A percentile compares a stretch with the other conserved stretches of the same genome.
phyloP scores from a whole-genome alignment of 495 filamentous ascomycete genomes.

The Talaromyces borbonicus region DNA sequence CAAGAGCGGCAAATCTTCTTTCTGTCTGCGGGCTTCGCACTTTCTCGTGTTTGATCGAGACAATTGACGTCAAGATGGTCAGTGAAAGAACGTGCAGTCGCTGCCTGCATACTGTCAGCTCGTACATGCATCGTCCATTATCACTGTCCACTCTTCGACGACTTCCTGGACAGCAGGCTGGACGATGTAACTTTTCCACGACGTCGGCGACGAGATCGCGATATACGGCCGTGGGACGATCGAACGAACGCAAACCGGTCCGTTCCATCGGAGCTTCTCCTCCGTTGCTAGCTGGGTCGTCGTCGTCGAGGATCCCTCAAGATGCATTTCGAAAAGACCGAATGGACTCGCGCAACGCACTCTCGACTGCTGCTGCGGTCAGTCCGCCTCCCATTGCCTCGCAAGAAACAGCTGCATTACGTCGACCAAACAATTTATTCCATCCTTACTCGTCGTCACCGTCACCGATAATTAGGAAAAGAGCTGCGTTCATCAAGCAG shows the following conservation, averaged over 20 bases:
- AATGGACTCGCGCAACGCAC: neutral
- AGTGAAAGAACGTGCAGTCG: slow-evolving; percentile 33
- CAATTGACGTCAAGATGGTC: slow-evolving; percentile 21
- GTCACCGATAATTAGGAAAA: slow-evolving; percentile 66
- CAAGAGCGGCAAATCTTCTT: no score
- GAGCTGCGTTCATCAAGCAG: slow-evolving; percentile 81
- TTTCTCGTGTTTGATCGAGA: no score
- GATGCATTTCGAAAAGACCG: neutral
- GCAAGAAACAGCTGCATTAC: slow-evolving; percentile 36
- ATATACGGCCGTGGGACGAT: neutral
- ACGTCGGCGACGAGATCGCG: neutral
- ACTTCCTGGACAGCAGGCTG: neutral
- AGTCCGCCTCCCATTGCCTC: slow-evolving; percentile 10
- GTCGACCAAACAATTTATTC: slow-evolving; percentile 78
- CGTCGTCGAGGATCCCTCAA: no score
- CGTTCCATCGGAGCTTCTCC: no score
- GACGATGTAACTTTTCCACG: slow-evolving; percentile 6
- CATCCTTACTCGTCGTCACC: slow-evolving; percentile 85
- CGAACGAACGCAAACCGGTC: neutral
- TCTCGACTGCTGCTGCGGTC: slow-evolving; percentile 3
- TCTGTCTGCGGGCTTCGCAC: no score
- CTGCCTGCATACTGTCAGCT: slow-evolving; percentile 30
- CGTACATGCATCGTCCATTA: slow-evolving; percentile 13
- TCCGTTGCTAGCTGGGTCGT: no score
- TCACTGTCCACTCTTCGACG: neutral